Base-by-base conservation (phyloP, 202 grass and related monocot species). In the Dendrocalamus latiflorus region DNA sequence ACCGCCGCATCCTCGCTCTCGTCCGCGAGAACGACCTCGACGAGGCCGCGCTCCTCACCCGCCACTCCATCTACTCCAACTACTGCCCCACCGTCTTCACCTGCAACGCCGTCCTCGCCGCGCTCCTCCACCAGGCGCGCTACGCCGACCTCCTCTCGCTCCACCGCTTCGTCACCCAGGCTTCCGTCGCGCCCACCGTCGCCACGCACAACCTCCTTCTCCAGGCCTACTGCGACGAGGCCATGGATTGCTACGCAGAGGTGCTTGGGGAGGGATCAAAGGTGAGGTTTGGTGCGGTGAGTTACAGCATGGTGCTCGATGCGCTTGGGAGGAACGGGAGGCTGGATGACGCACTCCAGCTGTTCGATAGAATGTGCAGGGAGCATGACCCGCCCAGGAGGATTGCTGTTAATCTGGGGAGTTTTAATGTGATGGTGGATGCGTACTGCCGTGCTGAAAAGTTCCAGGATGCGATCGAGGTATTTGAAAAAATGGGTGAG, bases 1-100 rank as follows among this genome's bases (percentile, higher is more conserved):
- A 97, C 73, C 90, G 90, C 81, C 89, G 90, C 65, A 97, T 97
- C 80, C 79, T 97, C 39, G 73, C 81, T 9, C 85, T 97, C 65
- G 65, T 97, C 83, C 90, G 92, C 72, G 86, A 86, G 74, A 90
- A 97, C 64, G 90, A 97, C 78, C 90, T 94, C 54, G 86, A 97
- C 82, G 95, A 97, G 82, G 92, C 94, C 17, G 88, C 92, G 41
- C 92, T 94, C 64, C 84, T 98, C 79, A 91, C 90, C 51, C 88
- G 95, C 60, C 95, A 98, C 50, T 98, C 95, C 79, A 95, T 98
- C 82, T 98, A 98, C 87, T 98, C 95, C 65, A 98, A 93, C 86
- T 98, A 87, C 89, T 85, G 92, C 47, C 95, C 95, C 44, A 97
- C 95, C 50, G 82, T 92, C 60, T 97, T 89, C 82, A 94, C 95